Conservation (phyloP, 208 protist species). For the Phytomonas francai region DNA sequence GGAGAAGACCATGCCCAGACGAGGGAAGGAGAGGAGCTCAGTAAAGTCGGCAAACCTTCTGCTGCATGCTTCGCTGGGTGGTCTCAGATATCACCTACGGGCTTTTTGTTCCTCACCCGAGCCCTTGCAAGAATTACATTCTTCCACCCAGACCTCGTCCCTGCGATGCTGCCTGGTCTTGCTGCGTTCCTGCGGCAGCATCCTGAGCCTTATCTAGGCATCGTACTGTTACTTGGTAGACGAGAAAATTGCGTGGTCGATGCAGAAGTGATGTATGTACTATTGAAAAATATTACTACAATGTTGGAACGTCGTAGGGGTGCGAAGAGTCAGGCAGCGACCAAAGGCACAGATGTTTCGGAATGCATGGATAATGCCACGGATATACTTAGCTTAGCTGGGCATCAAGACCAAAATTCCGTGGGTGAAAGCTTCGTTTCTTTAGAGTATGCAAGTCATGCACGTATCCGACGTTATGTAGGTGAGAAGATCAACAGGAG, state of each 20-base stretch:
- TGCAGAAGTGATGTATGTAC: constrained; percentile 21
- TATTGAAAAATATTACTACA: constrained; percentile 36
- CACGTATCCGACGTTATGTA: neutral
- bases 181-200: constrained; percentile 31
- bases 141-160: constrained; percentile 24
- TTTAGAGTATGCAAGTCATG: neutral
- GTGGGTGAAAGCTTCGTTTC: neutral
- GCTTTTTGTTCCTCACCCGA: constrained; percentile 55
- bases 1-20: neutral
- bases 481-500: neutral
- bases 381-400: neutral
- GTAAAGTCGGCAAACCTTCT: neutral
- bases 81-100: constrained; percentile 18
- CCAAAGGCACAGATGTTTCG: neutral
- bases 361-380: neutral
- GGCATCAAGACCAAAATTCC: neutral
- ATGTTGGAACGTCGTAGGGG: constrained; percentile 27
- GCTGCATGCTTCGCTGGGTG: neutral
- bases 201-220: constrained; percentile 37
- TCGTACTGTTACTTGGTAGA: constrained; percentile 45
- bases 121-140: constrained; percentile 52
- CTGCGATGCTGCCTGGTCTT: constrained; percentile 33
- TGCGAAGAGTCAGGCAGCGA: neutral
- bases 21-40: neutral
- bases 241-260: constrained; percentile 30